Base-by-base conservation (phyloP, 805 yeast species). In the Candida montana region DNA sequence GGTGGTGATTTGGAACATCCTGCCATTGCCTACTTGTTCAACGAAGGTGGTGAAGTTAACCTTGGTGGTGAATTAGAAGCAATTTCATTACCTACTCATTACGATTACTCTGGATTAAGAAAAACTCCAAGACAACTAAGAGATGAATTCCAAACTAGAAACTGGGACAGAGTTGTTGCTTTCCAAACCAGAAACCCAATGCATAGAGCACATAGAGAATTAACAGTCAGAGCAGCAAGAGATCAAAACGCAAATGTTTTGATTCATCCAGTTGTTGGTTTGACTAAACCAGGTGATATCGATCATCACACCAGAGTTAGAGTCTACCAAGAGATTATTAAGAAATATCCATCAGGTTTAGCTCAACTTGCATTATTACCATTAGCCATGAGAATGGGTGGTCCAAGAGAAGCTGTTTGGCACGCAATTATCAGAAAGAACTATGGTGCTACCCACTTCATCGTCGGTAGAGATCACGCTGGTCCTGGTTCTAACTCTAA, bases 1-100 rank as follows among this genome's bases (percentile, higher is more conserved):
- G 80, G 97, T 62, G 98, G 97, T 48, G 97, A 91, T 63, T 90
- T 95, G 34, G 97, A 91, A 63, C 98, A 90, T 66, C 97, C 97
- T 17, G 97, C 97, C 11, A 72, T 85, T 55, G 72, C 71, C 55
- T 90, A 85, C 65, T 71, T 90, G 53, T 59, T 64, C 57, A 79
- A 84, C 47, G 69, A 73, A 39, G 90, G 90, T 28, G 90, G 91
- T 55, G 95, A 86, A 21, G 76, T 72, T 57, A 89, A 90, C 66
- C 69, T 90, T 39, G 98, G 98, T 59, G 98, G 98, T 53, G 72
- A 79, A 33, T 55, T 90, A 40, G 86, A 89, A 60, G 96, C 96
- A 21, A 76, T 90, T 54, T 77, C 74, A 57, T 74, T 85, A 49
- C 95, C 96, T 46, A 77, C 74, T 47, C 97, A 90, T 66, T 89